Percentiles rank a stretch among this genome's conserved stretches.
These are phyloP conservation scores for Camelina laxa DNA, from an alignment of 345 rosid genomes.

Conservation along the genomic window DNA sequence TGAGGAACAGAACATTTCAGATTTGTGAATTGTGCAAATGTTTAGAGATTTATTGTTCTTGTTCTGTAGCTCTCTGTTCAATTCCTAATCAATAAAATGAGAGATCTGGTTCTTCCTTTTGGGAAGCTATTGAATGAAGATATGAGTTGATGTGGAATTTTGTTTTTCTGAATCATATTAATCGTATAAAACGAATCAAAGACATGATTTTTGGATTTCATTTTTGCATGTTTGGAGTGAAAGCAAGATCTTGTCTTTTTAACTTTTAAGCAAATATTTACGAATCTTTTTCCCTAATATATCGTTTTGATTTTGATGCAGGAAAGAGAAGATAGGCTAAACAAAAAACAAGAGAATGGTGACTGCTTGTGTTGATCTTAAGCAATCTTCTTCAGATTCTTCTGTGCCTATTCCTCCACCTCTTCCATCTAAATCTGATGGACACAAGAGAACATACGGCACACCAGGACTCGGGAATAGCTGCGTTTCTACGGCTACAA, in stretches of 20 bases:
- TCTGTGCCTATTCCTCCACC: constrained; percentile 70
- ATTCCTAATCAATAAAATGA: neutral
- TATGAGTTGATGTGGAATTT: neutral
- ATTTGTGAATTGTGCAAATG: neutral
- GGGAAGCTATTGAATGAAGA: too few species aligned
- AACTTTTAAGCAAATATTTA: constrained; percentile 4
- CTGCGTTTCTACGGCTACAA: constrained; percentile 49
- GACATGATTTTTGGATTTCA: neutral
- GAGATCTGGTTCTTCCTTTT: constrained; percentile 1
- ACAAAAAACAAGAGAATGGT: constrained; percentile 23
- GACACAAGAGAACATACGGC: constrained; percentile 18
- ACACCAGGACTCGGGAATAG: constrained; percentile 34
- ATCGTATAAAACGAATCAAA: neutral
- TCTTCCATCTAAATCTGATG: constrained; percentile 38
- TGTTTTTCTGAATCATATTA: neutral
- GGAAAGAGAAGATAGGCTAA: constrained; percentile 1
- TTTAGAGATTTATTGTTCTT: neutral
- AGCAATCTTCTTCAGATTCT: constrained; percentile 42
- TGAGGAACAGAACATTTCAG: neutral
- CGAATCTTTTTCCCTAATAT: neutral
- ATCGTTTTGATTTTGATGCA: constrained; percentile 24
- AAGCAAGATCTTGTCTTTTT: constrained; percentile 20
- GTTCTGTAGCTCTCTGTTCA: neutral
- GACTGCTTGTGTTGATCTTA: constrained; percentile 34
- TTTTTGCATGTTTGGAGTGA: neutral